Base-by-base conservation (phyloP, 768 basidiomycete species). In the Royoungia palumana region DNA sequence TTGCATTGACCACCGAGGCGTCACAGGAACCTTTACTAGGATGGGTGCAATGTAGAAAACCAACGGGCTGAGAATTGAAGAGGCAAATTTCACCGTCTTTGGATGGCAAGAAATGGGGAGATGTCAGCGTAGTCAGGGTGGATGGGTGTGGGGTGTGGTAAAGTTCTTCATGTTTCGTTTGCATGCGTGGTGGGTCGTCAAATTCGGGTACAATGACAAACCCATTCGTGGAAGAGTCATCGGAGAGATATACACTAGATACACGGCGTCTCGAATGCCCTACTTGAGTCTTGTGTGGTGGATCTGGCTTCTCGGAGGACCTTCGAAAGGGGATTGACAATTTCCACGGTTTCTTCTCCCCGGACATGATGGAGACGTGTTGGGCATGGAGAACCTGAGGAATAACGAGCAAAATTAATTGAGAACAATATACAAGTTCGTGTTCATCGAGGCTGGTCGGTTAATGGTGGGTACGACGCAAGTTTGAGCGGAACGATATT, bases 281-380 rank as follows among this genome's bases (percentile, higher is more conserved):
- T 16, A 19, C 34, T 21, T 40, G 30, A 2, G 41, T 20, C 1
- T 51, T 47, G 16, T 13, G 35, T 41, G 12, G 42, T 42, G 14
- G 27, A 21, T 43, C 48, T 44, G 47, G 59, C 21, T 42, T 56
- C 14, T 37, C 48, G 4, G 50, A 46, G 25, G 41, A 36, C 6
- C 35, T 52, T 51, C 55, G 57, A 47, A 69, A 67, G 40, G 55
- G 60, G 27, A 41, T 54, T 22, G 49, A 38, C 28, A 66, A 24
- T 51, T 40, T 47, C 65, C 59, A 64, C 24, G 42, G 41, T 52
- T 52, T 65, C 50, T 63, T 68, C 55, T 66, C 62, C 44, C 35
- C 46, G 22, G 56, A 47, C 66, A 65, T 66, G 28, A 39, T 36
- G 20, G 45, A 41, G 41, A 38, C 30, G 32, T 13, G 41, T 41